Percentiles rank a stretch among this genome's conserved stretches.
These are phyloP conservation scores for Spathaspora boniae DNA, from an alignment of 805 yeast species.

Conservation along the genomic window DNA sequence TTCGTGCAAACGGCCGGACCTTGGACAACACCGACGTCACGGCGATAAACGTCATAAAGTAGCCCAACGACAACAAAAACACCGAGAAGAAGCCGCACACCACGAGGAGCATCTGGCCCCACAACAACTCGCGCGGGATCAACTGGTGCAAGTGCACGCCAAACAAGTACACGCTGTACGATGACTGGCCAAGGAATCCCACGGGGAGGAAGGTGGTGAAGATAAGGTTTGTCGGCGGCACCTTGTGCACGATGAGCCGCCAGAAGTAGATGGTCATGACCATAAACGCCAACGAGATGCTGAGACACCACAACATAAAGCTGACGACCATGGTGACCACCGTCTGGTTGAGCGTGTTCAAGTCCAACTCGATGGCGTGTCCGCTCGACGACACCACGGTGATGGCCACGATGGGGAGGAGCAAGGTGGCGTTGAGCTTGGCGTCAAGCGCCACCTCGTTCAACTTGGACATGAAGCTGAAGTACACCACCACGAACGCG, in stretches of 20 bases:
- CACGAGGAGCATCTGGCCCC: constrained; percentile 14
- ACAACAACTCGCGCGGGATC: constrained; percentile 11
- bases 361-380: constrained; percentile 43
- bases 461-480: constrained; percentile 39
- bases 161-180: constrained; percentile 58
- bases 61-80: constrained; percentile 52
- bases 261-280: constrained; percentile 56
- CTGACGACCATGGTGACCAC: constrained; percentile 52
- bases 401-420: constrained; percentile 76
- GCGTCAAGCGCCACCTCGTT: constrained; percentile 18
- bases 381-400: constrained; percentile 79
- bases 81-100: constrained; percentile 36
- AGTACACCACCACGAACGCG: constrained; percentile 58
- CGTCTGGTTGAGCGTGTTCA: constrained; percentile 43
- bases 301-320: constrained; percentile 65
- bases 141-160: constrained; percentile 37
- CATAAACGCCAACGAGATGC: constrained; percentile 57
- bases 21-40: constrained; percentile 41
- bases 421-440: constrained; percentile 50
- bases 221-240: constrained; percentile 53
- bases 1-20: constrained; percentile 30
- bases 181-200: constrained; percentile 86
- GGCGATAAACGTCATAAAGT: constrained; percentile 43
- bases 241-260: constrained; percentile 53
- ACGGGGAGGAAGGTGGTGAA: constrained; percentile 75